Conservation (phyloP, 257 asterid genomes). For the Penstemon barbatus region DNA sequence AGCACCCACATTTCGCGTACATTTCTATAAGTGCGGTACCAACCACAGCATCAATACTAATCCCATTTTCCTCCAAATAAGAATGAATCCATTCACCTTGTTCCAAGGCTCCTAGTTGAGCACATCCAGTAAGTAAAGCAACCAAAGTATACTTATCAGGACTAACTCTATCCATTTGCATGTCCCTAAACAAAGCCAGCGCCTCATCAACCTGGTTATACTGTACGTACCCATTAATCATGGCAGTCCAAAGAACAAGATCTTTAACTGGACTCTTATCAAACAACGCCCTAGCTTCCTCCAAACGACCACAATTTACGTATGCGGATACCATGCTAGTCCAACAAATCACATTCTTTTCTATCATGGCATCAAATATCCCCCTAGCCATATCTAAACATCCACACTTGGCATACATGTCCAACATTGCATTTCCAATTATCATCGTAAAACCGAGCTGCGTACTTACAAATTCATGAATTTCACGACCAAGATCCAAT, state of each 20-base stretch:
- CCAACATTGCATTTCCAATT: constrained; percentile 71
- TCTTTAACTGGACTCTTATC: constrained; percentile 65
- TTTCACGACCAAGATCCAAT: constrained; percentile 66
- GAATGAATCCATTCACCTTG: constrained; percentile 78
- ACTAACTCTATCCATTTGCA: constrained; percentile 64
- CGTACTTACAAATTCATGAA: constrained; percentile 54
- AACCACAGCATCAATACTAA: constrained; percentile 58
- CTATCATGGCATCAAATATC: constrained; percentile 56
- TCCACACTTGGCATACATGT: constrained; percentile 94
- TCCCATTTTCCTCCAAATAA: constrained; percentile 51
- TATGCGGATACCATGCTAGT: constrained; percentile 82
- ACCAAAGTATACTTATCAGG: constrained; percentile 87
- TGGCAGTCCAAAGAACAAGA: constrained; percentile 80
- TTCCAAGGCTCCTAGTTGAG: constrained; percentile 72
- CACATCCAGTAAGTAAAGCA: constrained; percentile 80
- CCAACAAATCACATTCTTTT: constrained; percentile 75
- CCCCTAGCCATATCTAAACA: constrained; percentile 56
- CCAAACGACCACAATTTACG: constrained; percentile 51
- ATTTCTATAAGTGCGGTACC: constrained; percentile 86
- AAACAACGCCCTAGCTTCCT: constrained; percentile 70
- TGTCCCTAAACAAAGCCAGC: constrained; percentile 53
- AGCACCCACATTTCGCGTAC: constrained; percentile 85
- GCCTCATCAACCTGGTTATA: constrained; percentile 76
- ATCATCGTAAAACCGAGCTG: constrained; percentile 51
- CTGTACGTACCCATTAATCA: constrained; percentile 83